A percentile compares a stretch with the other conserved stretches of the same genome.
Conservation (phyloP, 2,329 filamentous ascomycete genomes). For the Plenodomus biglobosus region DNA sequence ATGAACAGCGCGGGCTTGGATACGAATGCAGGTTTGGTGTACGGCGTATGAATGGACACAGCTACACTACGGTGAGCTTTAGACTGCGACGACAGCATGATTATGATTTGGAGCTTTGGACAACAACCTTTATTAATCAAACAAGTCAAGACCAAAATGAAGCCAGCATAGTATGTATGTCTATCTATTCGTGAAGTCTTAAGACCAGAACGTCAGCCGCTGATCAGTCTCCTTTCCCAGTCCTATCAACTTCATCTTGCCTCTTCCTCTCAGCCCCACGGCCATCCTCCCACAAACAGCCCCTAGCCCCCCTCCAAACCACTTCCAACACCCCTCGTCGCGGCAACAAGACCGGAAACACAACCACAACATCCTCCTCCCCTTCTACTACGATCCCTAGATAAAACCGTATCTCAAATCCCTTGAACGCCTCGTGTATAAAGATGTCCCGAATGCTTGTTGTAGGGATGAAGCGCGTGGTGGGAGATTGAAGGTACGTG, state of each 20-base stretch:
- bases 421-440: slow-evolving; percentile 91
- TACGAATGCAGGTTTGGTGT: background rate
- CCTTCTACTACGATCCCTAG: slow-evolving; percentile 86
- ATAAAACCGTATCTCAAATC: slow-evolving; percentile 89
- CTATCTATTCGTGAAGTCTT: too few species aligned
- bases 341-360: slow-evolving; percentile 83
- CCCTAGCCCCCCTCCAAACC: slow-evolving; percentile 84
- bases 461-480: slow-evolving; percentile 82
- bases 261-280: slow-evolving; percentile 1
- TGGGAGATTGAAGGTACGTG: slow-evolving; percentile 64
- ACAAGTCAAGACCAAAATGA: background rate
- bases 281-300: slow-evolving; percentile 82
- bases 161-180: background rate
- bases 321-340: slow-evolving; percentile 73
- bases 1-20: background rate
- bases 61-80: background rate
- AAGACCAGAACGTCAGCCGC: too few species aligned
- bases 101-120: background rate
- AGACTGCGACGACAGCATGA: background rate
- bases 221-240: too few species aligned
- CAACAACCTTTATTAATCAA: background rate
- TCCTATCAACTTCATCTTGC: too few species aligned
- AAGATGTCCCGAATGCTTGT: slow-evolving; percentile 90
- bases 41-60: background rate
- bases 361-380: slow-evolving; percentile 87